Evolutionary conservation across 495 filamentous ascomycete species (phyloP), one percentile per base, ranked within the genome.

Genomic region (Astrothelium macrocarpum): DNA sequence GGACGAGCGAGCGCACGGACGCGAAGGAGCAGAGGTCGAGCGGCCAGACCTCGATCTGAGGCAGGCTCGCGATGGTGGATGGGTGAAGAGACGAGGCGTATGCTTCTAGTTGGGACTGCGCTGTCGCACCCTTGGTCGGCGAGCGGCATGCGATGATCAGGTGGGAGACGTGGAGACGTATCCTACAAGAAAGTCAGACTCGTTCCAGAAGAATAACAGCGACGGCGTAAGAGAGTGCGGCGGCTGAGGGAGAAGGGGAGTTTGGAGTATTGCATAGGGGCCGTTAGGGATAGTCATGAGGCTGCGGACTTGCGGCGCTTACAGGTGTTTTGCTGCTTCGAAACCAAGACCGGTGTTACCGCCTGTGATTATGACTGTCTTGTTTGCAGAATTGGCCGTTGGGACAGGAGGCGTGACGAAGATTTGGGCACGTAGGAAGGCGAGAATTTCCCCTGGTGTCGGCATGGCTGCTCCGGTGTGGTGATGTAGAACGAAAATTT

Each of bases 1-100:
- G 62, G 16, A 77, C 78, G 59, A 84, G 83, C 4, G 61, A 68
- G 56, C 76, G 70, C 23, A 82, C 76, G 49, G 76, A 80, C 32
- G 71, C 68, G 70, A 79, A 84, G 61, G 62, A 76, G 66, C 68
- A 72, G 76, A 84, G 79, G 59, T 85, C 82, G 0, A 85, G 74
- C 58, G 78, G 71, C 79, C 78, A 82, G 18, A 84, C 75, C 61
- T 80, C 70, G 11, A 83, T 56, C 34, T 39, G 34, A 39, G 34
- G 39, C n/a, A n/a, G 32, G 20, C 7, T 39, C 34, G 34, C 14
- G 34, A 39, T 39, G 34, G 34, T 39, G 5, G 34, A 5, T 39
- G 34, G 34, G 34, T 39, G 5, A 39, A 39, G 34, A 14, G 34
- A 39, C 34, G 34, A 39, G 34, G 34, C 34, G 34, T 39, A 39